Base-by-base conservation (phyloP, 2,329 filamentous ascomycete species). In the Aureobasidium mangrovei region DNA sequence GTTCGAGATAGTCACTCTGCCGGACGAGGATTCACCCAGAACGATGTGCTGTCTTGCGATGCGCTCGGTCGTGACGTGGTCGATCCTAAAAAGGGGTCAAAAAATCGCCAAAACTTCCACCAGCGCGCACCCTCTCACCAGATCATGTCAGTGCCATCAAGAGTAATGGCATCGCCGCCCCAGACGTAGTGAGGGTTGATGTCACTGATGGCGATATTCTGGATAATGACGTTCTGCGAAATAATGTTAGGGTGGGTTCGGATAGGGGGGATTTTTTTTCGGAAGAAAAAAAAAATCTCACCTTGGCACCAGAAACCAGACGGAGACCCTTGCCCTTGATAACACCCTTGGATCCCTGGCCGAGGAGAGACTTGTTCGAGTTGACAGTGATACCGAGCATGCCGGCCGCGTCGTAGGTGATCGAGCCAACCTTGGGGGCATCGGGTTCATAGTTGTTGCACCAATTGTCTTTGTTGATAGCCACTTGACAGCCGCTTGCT, bases 11-110 rank as follows among this genome's bases (percentile, higher is more conserved):
- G 79, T 81, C 24, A 83, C 76, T 42, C 77, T 77, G 64, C 73
- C 74, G 61, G 73, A 75, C 48, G 77, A 74, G 3, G 65, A 62
- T 63, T 73, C 76, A 57, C 81, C 80, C 47, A 79, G 73, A 47
- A 83, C 80, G 47, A 82, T 77, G 70, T 81, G 77, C 66, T 83
- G 80, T 42, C 80, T 78, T 52, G 77, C 78, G 59, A 82, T 77
- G 42, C 77, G 73, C 49, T 78, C 78, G 47, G 77, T 54, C 9
- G 44, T 29, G 36, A 31, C 33, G n/a, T 26, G 12, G n/a, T 53
- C 33, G 38, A 27, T 44, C 29, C 65, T 8, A 7, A 4, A 35
- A 18, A 46, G 27, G 43, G 2, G 36, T n/a, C 1, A n/a, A 9
- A 28, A 4, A 46, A 29, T 36, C 31, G 36, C 43, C 26, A 32